phyloP scores from a whole-genome alignment of 2,329 filamentous ascomycete species.

The Ophiosphaerella narmari region DNA sequence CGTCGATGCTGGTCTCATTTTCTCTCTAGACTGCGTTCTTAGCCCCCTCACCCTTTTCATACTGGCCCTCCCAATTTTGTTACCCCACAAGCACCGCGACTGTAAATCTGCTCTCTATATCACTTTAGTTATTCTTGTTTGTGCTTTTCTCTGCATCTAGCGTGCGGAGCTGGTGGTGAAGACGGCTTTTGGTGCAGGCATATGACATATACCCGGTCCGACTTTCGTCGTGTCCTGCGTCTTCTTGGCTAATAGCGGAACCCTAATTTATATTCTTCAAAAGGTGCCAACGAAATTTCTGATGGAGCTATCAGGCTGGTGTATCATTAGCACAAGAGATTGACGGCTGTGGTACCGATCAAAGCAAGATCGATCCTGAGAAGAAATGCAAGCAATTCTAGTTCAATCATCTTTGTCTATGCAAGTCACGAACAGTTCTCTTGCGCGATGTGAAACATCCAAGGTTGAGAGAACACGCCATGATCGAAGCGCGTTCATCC shows the following conservation, averaged over 20 bases:
- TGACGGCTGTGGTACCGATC: not conserved
- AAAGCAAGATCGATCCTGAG: no score
- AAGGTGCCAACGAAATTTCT: not conserved
- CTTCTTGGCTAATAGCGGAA: constrained; percentile 1
- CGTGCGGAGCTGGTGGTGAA: constrained; percentile 14
- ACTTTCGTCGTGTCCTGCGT: constrained; percentile 9
- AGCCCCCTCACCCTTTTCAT: constrained; percentile 9
- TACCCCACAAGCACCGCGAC: constrained; percentile 5
- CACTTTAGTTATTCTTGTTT: constrained; percentile 5
- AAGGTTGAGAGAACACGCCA: no score
- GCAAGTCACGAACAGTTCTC: no score
- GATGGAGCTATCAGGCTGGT: not conserved
- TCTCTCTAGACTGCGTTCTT: not conserved
- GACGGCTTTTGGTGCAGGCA: constrained; percentile 19
- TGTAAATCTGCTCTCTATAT: constrained; percentile 13
- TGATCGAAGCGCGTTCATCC: not conserved
- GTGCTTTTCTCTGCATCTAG: constrained; percentile 19
- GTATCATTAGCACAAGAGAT: not conserved
- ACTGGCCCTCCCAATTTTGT: not conserved
- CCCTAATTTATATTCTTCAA: constrained; percentile 14
- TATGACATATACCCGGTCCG: constrained; percentile 22
- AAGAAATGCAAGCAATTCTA: no score
- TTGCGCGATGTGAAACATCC: no score
- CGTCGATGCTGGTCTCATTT: not conserved
- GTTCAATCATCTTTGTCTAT: no score